Evolutionary conservation across 768 basidiomycete genomes (phyloP).

Genomic region (Boletellus emodensis): DNA sequence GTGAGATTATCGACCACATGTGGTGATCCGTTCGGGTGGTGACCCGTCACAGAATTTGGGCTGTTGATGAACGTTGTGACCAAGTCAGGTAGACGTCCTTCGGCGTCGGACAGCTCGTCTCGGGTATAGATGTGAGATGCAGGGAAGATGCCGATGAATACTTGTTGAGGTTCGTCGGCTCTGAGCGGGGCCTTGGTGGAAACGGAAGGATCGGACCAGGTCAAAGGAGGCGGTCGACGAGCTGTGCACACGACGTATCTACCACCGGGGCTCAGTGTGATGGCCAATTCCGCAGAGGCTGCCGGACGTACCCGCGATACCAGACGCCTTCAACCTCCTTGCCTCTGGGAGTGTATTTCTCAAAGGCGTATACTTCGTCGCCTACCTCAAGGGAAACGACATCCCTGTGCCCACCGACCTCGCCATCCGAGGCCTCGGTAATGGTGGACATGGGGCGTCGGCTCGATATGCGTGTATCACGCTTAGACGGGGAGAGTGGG

Average conservation of each 20-base stretch:
- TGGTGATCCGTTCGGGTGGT: slow-evolving; percentile 33
- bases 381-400: slow-evolving; percentile 89
- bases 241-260: slow-evolving; percentile 88
- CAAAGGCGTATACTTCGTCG: slow-evolving; percentile 96
- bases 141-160: slow-evolving; percentile 93
- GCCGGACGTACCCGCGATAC: slow-evolving; percentile 83
- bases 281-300: background rate
- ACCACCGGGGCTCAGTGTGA: background rate
- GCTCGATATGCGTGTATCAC: slow-evolving; percentile 61
- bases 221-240: slow-evolving; percentile 60
- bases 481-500: slow-evolving; percentile 70
- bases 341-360: slow-evolving; percentile 72
- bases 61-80: slow-evolving; percentile 51
- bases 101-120: slow-evolving; percentile 83
- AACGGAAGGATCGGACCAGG: slow-evolving; percentile 59
- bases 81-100: slow-evolving; percentile 77
- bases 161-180: slow-evolving; percentile 76
- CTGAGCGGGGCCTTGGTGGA: slow-evolving; percentile 48
- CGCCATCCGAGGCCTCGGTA: slow-evolving; percentile 52
- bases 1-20: slow-evolving; percentile 45
- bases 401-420: slow-evolving; percentile 62
- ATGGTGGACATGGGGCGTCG: slow-evolving; percentile 40
- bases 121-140: slow-evolving; percentile 84
- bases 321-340: slow-evolving; percentile 79
- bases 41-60: slow-evolving; percentile 26